phyloP scores from a whole-genome alignment of 495 filamentous ascomycete genomes.

The Sporormia fimetaria region DNA sequence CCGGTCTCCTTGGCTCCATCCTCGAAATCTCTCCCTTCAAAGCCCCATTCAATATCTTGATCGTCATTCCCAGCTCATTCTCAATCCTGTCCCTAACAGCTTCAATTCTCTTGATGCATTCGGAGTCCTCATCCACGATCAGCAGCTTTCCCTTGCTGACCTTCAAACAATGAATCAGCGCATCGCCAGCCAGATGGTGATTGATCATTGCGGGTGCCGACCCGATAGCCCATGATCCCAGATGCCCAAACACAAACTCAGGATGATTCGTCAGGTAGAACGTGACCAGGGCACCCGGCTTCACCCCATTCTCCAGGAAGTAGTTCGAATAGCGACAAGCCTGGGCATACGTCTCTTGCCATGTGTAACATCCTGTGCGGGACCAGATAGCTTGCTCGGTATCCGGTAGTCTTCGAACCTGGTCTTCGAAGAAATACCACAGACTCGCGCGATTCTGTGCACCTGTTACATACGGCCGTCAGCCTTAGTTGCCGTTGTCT shows the following conservation, averaged over 20 bases:
- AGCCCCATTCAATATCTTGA: constrained; percentile 40
- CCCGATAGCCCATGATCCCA: constrained; percentile 52
- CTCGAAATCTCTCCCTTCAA: constrained; percentile 40
- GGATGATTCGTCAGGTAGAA: constrained; percentile 59
- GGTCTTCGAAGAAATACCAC: constrained; percentile 55
- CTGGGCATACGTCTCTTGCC: constrained; percentile 43
- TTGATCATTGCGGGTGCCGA: constrained; percentile 63
- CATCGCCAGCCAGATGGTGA: constrained; percentile 54
- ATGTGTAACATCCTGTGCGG: constrained; percentile 51
- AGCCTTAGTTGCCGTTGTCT: no score
- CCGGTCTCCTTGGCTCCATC: constrained; percentile 39
- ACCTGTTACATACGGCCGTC: constrained; percentile 22
- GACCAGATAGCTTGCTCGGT: constrained; percentile 53
- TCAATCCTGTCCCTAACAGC: constrained; percentile 40
- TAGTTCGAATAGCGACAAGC: constrained; percentile 54
- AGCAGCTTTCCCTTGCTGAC: constrained; percentile 48
- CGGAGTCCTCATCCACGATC: constrained; percentile 54
- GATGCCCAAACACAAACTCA: constrained; percentile 55
- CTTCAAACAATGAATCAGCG: constrained; percentile 57
- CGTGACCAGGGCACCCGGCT: constrained; percentile 54
- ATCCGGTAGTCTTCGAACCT: constrained; percentile 38
- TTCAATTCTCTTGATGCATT: constrained; percentile 44
- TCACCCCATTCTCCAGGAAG: constrained; percentile 49
- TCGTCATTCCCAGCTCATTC: constrained; percentile 42
- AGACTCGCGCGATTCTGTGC: constrained; percentile 44